phyloP scores from a whole-genome alignment of 2,329 filamentous ascomycete genomes.

The Paraphoma sp. region DNA sequence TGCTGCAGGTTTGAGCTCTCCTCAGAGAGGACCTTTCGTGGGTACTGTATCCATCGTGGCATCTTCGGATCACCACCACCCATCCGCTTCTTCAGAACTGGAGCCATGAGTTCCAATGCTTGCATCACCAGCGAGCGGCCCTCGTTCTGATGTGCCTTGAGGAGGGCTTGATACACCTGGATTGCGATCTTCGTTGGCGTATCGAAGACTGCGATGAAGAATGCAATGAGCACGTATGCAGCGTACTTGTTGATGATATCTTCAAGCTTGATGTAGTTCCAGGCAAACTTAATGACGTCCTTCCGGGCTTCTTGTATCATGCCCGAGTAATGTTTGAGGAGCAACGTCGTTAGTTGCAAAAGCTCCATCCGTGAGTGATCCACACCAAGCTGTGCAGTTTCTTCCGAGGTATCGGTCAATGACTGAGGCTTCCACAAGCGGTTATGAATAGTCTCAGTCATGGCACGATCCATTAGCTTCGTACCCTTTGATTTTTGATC shows the following conservation, averaged over 20 bases:
- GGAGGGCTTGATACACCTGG: conserved; percentile 89
- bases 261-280: conserved; percentile 95
- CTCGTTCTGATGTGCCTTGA: conserved; percentile 94
- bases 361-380: conserved; percentile 97
- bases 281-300: conserved; percentile 98
- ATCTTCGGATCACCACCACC: conserved; percentile 73
- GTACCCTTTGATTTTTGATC: conserved; percentile 63
- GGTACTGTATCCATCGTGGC: conserved; percentile 87
- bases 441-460: conserved; percentile 89
- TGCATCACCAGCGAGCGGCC: conserved; percentile 91
- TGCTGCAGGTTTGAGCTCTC: conserved; percentile 95
- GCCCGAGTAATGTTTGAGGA: conserved; percentile 92
- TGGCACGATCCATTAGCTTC: conserved; percentile 80
- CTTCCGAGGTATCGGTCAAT: conserved; percentile 80
- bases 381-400: conserved; percentile 82
- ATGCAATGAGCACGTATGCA: conserved; percentile 94
- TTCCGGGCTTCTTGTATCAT: conserved; percentile 91
- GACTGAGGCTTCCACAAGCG: conserved; percentile 91
- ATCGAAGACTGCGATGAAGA: conserved; percentile 97
- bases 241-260: conserved; percentile 99
- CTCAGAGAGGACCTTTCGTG: conserved; percentile 88
- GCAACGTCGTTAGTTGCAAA: conserved; percentile 89
- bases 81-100: conserved; percentile 86
- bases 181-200: conserved; percentile 95
- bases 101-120: conserved; percentile 92